Conservation (phyloP, 2,329 filamentous ascomycete genomes). For the Albifimbria verrucaria region DNA sequence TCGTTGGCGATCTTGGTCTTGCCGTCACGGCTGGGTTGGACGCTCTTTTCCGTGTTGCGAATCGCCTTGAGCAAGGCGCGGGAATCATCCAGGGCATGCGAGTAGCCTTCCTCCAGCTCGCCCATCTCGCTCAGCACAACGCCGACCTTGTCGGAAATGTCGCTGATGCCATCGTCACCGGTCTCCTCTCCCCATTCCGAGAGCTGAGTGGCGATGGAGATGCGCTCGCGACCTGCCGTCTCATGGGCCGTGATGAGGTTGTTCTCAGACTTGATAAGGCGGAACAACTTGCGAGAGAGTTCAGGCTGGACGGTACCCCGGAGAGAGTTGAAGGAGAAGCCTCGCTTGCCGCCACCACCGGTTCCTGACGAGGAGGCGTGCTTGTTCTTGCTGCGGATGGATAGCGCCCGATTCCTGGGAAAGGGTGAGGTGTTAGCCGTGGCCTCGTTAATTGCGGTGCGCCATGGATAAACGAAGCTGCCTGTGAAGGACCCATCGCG, state of each 20-base stretch:
- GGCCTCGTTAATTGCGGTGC: conserved; percentile 13
- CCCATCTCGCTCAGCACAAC: conserved; percentile 90
- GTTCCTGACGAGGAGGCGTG: conserved; percentile 35
- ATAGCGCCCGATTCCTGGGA: conserved; percentile 68
- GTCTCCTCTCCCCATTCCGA: conserved; percentile 97
- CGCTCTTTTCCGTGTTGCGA: conserved; percentile 90
- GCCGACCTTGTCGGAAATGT: conserved; percentile 93
- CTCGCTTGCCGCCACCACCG: conserved; percentile 51
- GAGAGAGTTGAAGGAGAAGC: conserved; percentile 83
- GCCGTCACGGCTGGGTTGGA: conserved; percentile 86
- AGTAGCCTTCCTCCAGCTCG: conserved; percentile 87
- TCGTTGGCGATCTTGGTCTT: conserved; percentile 89
- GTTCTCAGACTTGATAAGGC: conserved; percentile 94
- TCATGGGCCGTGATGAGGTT: conserved; percentile 82
- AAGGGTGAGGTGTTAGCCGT: conserved; percentile 22
- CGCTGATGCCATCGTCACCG: conserved; percentile 78
- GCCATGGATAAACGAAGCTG: conserved; percentile 11
- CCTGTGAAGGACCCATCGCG: conserved; percentile 23
- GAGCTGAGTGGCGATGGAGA: conserved; percentile 82
- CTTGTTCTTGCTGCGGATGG: conserved; percentile 60
- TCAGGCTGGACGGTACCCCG: conserved; percentile 83
- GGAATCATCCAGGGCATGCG: conserved; percentile 82
- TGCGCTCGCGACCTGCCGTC: conserved; percentile 76
- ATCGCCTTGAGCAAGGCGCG: conserved; percentile 83
- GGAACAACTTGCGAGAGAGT: conserved; percentile 82